Base-by-base conservation (phyloP, 306 rosid species). In the Canavalia gladiata region DNA sequence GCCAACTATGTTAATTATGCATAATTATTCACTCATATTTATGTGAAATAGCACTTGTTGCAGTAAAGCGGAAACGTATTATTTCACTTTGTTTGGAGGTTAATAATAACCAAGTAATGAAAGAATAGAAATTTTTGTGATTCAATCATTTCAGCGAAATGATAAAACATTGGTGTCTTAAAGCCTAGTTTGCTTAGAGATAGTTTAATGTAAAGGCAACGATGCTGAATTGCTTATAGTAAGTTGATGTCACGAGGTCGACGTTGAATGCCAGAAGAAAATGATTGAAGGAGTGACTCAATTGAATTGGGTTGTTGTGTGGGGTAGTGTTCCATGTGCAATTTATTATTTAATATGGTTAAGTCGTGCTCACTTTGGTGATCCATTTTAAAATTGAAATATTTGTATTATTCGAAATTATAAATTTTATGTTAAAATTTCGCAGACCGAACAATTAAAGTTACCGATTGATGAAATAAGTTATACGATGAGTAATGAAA, bases 31-130 rank as follows among this genome's bases (percentile, higher is more conserved):
- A 70, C 59, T 49, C 6, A 34, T 10, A 8, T 31, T 58, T 30
- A 11, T 71, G 8, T 65, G 29, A 62, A 37, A 62, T 33, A 60
- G 18, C 30, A 10, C 6, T 77, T 77, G 51, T 6, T 34, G 42
- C 52, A 65, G 42, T 6, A 52, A 37, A 65, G 13, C 33, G 73
- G 35, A 30, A 49, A 18, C 37, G 5, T 34, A 4, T 4, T 37
- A 8, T 57, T 66, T 13, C 2, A 2, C 28, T 55, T 11, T 78
- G 75, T 47, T 67, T 39, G 74, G 46, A 12, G 33, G 71, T 65
- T 51, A 51, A 35, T 47, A 5, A 35, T 47, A 35, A 30, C 42
- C 3, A 39, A 41, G 74, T 63, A 35, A 50, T 25, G 43, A 64
- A 37, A 25, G 11, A 37, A 55, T 13, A 68, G 31, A 7, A 9